phyloP scores from a whole-genome alignment of 2,329 filamentous ascomycete genomes.

The Hymenoscyphus albidus region DNA sequence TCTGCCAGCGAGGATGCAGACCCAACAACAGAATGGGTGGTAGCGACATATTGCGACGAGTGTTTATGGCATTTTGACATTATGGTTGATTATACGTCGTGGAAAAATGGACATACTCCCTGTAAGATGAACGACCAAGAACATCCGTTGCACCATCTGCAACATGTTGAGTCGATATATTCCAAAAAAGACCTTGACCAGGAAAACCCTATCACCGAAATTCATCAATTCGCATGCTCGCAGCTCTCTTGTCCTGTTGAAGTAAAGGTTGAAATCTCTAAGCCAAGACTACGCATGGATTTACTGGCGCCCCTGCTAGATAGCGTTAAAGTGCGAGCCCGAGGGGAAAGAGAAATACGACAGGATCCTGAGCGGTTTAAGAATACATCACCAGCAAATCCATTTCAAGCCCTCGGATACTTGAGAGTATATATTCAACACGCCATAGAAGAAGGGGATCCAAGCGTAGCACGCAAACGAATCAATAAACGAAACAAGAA shows the following conservation, averaged over 20 bases:
- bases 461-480: slow-evolving; percentile 43
- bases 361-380: slow-evolving; percentile 48
- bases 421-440: slow-evolving; percentile 59
- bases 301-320: slow-evolving; percentile 52
- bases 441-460: slow-evolving; percentile 41
- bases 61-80: slow-evolving; percentile 62
- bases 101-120: slow-evolving; percentile 31
- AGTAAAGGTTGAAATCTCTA: slow-evolving; percentile 49
- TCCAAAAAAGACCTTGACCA: slow-evolving; percentile 33
- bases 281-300: slow-evolving; percentile 47
- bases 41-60: slow-evolving; percentile 56
- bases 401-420: slow-evolving; percentile 52
- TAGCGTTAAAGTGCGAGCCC: slow-evolving; percentile 45
- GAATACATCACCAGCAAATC: slow-evolving; percentile 47
- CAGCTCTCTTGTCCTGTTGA: slow-evolving; percentile 50
- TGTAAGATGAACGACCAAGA: slow-evolving; percentile 39
- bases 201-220: slow-evolving; percentile 36
- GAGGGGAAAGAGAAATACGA: slow-evolving; percentile 50
- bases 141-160: slow-evolving; percentile 60
- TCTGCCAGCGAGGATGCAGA: slow-evolving; percentile 38
- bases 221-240: slow-evolving; percentile 55
- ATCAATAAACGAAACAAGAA: slow-evolving; percentile 60
- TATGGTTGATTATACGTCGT: slow-evolving; percentile 47
- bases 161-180: slow-evolving; percentile 37
- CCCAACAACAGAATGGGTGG: slow-evolving; percentile 45